Evolutionary conservation across 2,329 filamentous ascomycete species (phyloP).

Genomic region (Coniella vitis): DNA sequence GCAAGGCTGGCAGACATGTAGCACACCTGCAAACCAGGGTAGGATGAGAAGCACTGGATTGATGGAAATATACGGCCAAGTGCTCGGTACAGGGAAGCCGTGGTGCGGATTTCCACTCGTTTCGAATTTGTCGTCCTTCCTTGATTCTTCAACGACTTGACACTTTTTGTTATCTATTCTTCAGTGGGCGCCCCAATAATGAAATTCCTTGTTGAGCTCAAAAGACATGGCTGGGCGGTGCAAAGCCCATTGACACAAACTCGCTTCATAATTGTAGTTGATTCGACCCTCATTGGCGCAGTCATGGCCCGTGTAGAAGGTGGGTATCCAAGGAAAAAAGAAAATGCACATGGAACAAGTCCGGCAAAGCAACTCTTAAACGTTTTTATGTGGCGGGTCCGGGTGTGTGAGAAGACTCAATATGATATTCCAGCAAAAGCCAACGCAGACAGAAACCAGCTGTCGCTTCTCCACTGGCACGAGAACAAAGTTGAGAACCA

Average conservation of each 20-base stretch:
- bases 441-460: slow-evolving; percentile 21
- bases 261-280: neutral
- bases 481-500: slow-evolving; percentile 21
- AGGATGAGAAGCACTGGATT: neutral
- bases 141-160: neutral
- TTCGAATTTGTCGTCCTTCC: slow-evolving; percentile 1
- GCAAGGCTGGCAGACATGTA: neutral
- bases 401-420: slow-evolving; percentile 17
- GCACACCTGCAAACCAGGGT: neutral
- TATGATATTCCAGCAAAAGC: slow-evolving; percentile 23
- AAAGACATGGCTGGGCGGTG: neutral
- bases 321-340: neutral
- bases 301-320: neutral
- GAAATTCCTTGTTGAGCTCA: slow-evolving; percentile 8
- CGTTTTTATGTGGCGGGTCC: slow-evolving; percentile 12
- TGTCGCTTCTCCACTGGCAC: slow-evolving; percentile 22
- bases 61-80: neutral
- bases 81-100: neutral
- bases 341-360: neutral
- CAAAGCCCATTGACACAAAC: neutral
- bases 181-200: neutral
- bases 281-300: too few species aligned
- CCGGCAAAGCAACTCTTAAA: neutral
- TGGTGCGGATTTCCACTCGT: slow-evolving; percentile 3
- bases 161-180: neutral